Evolutionary conservation across 768 basidiomycete species (phyloP).

Genomic region (Amanita molliuscula): DNA sequence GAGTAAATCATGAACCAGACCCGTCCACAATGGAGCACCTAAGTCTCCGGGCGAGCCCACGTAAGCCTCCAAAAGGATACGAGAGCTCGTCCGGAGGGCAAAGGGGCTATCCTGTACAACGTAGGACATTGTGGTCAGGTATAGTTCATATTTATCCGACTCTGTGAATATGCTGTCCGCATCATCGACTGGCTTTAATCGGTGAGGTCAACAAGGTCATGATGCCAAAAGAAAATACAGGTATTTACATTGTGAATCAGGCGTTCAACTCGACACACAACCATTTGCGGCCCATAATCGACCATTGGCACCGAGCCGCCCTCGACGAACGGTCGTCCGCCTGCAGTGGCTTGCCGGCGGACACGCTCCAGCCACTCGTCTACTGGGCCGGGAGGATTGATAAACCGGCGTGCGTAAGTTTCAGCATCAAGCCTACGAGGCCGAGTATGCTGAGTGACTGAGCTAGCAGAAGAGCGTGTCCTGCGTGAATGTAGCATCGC

Average conservation of each 20-base stretch:
- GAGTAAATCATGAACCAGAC: neutral
- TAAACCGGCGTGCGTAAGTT: neutral
- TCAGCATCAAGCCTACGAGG: neutral
- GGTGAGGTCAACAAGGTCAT: neutral
- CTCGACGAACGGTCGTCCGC: neutral
- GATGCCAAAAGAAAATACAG: neutral
- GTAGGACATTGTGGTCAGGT: neutral
- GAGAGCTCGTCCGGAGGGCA: neutral
- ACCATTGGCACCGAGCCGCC: neutral
- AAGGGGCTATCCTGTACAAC: neutral
- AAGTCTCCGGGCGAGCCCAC: neutral
- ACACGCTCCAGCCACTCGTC: neutral
- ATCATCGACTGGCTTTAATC: neutral
- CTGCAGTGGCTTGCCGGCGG: neutral
- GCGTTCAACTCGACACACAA: neutral
- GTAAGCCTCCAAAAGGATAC: neutral
- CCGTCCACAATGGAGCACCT: neutral
- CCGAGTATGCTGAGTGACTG: neutral
- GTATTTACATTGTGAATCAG: neutral
- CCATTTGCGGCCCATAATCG: neutral
- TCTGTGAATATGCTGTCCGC: neutral
- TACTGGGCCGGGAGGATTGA: neutral
- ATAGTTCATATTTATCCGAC: neutral
- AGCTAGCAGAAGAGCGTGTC: neutral
- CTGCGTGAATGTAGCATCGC: neutral